These are phyloP conservation scores for Coniochaeta ligniaria DNA, from an alignment of 2,329 filamentous ascomycete genomes.

Conservation along the genomic window DNA sequence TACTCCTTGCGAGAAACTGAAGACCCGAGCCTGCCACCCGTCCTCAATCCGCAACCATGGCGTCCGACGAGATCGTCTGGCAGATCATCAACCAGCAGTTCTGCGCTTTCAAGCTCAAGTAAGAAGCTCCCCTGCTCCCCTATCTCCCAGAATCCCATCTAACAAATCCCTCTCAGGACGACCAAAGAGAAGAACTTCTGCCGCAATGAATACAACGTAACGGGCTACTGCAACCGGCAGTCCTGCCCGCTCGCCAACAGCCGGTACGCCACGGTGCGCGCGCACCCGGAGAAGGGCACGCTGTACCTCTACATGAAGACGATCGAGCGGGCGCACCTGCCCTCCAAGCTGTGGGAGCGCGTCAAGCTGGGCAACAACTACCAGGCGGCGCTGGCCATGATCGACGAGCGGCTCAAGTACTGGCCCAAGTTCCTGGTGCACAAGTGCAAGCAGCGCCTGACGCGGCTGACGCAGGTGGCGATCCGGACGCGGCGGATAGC, in stretches of 20 bases:
- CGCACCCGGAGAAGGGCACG: slow-evolving; percentile 60
- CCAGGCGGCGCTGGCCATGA: slow-evolving; percentile 76
- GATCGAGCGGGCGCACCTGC: slow-evolving; percentile 79
- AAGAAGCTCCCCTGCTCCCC: slow-evolving; percentile 21
- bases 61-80: slow-evolving; percentile 96
- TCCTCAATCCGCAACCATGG: slow-evolving; percentile 46
- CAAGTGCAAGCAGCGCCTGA: slow-evolving; percentile 87
- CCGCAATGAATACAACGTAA: slow-evolving; percentile 74
- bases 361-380: slow-evolving; percentile 90
- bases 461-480: slow-evolving; percentile 83
- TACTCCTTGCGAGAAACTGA: neutral
- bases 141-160: no score
- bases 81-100: slow-evolving; percentile 93
- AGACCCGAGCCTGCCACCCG: neutral
- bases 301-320: slow-evolving; percentile 98
- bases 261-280: slow-evolving; percentile 85
- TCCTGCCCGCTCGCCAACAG: slow-evolving; percentile 88
- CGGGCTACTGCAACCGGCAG: slow-evolving; percentile 50
- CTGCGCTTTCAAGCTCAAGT: slow-evolving; percentile 93
- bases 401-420: slow-evolving; percentile 82
- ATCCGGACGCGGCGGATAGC: slow-evolving; percentile 74
- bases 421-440: slow-evolving; percentile 91
- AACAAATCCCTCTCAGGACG: slow-evolving; percentile 13
- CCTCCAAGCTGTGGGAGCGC: slow-evolving; percentile 88
- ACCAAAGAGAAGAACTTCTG: slow-evolving; percentile 90